Conservation (phyloP, 768 basidiomycete species). For the Brasilioporus rufonigricans region DNA sequence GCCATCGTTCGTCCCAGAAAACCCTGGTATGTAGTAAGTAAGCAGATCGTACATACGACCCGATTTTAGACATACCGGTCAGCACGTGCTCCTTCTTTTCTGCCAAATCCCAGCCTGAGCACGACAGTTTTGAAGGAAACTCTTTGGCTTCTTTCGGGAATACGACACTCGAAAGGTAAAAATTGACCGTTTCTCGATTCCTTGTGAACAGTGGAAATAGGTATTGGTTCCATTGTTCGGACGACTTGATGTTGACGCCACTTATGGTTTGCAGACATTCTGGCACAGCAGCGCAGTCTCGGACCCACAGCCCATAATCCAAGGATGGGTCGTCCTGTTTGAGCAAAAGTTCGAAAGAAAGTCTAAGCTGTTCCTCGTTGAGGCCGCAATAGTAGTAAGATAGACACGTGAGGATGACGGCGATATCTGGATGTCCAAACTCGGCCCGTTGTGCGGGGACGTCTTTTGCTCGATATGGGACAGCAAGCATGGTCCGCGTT, state of each 20-base stretch:
- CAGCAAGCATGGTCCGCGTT: slow-evolving; percentile 34
- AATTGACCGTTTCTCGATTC: slow-evolving; percentile 34
- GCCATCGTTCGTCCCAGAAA: slow-evolving; percentile 41
- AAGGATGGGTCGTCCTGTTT: slow-evolving; percentile 3
- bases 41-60: background rate
- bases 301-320: background rate
- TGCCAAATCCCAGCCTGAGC: slow-evolving; percentile 40
- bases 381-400: slow-evolving; percentile 39
- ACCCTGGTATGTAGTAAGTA: slow-evolving; percentile 20
- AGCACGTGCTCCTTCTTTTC: slow-evolving; percentile 15
- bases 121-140: slow-evolving; percentile 34
- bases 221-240: slow-evolving; percentile 17
- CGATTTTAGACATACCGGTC: slow-evolving; percentile 11
- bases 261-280: background rate
- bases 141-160: slow-evolving; percentile 40
- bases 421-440: slow-evolving; percentile 38
- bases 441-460: slow-evolving; percentile 37
- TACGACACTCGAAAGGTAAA: slow-evolving; percentile 37
- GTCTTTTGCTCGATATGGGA: slow-evolving; percentile 40
- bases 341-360: background rate
- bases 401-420: slow-evolving; percentile 35
- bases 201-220: slow-evolving; percentile 30
- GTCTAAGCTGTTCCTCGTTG: background rate
- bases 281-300: background rate
- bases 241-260: slow-evolving; percentile 23